These are phyloP conservation scores for Penicillium bialowiezense DNA, from an alignment of 495 filamentous ascomycete species.

Conservation along the genomic window DNA sequence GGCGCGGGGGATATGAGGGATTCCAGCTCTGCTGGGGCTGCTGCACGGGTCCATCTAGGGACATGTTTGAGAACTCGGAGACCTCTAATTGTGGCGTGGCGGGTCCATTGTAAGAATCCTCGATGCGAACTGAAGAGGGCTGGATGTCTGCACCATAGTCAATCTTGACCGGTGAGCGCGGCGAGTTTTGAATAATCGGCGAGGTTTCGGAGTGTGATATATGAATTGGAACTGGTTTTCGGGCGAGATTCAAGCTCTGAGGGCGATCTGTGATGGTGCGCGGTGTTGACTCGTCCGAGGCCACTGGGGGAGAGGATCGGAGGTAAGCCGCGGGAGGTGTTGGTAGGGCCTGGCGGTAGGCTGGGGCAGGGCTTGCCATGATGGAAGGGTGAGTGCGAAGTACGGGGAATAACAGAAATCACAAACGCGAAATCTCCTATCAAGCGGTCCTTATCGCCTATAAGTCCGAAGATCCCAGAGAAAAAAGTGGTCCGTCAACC, in stretches of 20 bases:
- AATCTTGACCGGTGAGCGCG: conserved; percentile 42
- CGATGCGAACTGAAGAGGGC: conserved; percentile 32
- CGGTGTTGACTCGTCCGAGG: conserved; percentile 20
- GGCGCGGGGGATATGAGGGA: conserved; percentile 41
- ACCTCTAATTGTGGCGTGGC: conserved; percentile 23
- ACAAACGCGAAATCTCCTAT: too few relatives aligned
- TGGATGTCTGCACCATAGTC: conserved; percentile 30
- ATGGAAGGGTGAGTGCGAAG: neutral
- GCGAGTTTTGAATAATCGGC: conserved; percentile 30
- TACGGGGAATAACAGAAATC: neutral
- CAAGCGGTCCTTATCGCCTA: too few relatives aligned
- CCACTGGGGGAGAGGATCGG: conserved; percentile 36
- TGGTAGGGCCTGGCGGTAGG: conserved; percentile 30
- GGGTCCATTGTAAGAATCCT: conserved; percentile 25
- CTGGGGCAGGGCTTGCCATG: conserved; percentile 34
- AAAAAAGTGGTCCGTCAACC: neutral
- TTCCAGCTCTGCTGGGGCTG: conserved; percentile 40
- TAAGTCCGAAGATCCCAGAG: too few relatives aligned
- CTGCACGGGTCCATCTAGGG: conserved; percentile 33
- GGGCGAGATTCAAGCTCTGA: conserved; percentile 20
- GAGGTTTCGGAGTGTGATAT: conserved; percentile 15
- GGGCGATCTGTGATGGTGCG: conserved; percentile 21
- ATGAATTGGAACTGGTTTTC: conserved; percentile 24
- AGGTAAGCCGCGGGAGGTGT: conserved; percentile 44
- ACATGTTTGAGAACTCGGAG: conserved; percentile 26